A percentile compares a stretch with the other conserved stretches of the same genome.
phyloP scores from a whole-genome alignment of 108 stramenopile genomes.

The Cyclotella baltica region DNA sequence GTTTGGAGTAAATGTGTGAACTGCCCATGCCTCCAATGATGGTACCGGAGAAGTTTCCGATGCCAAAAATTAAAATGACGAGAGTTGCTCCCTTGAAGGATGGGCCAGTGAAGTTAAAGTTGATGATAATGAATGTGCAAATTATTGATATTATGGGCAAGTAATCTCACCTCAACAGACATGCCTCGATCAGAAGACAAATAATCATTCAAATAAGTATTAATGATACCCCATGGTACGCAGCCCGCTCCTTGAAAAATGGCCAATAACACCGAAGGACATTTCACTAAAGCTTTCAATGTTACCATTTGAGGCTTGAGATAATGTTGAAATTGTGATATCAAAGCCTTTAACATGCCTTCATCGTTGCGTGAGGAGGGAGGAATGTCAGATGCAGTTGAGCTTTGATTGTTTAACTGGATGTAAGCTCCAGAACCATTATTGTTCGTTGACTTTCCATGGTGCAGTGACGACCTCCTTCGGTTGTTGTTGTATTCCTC shows the following conservation, averaged over 20 bases:
- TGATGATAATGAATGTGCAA: neutral
- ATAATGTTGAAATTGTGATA: conserved; percentile 12
- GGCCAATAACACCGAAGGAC: conserved; percentile 70
- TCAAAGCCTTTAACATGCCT: neutral
- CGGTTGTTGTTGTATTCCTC: neutral
- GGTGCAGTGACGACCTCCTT: no score
- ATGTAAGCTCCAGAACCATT: conserved; percentile 24
- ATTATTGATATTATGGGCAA: neutral
- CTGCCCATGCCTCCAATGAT: conserved; percentile 77
- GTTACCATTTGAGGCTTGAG: conserved; percentile 50
- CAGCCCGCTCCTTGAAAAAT: conserved; percentile 91
- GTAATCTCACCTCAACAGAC: conserved; percentile 60
- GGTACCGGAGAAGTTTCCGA: conserved; percentile 82
- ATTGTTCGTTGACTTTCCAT: no score
- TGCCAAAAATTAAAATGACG: conserved; percentile 70
- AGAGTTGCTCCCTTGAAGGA: conserved; percentile 60
- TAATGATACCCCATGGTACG: conserved; percentile 67
- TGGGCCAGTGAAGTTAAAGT: neutral
- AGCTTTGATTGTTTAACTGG: conserved; percentile 10
- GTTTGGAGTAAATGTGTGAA: conserved; percentile 58
- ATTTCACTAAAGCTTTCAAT: conserved; percentile 48
- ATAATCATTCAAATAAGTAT: conserved; percentile 88
- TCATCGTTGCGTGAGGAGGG: neutral
- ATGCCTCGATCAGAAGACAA: conserved; percentile 81
- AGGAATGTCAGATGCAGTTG: neutral